Evolutionary conservation across 495 filamentous ascomycete species (phyloP).

Genomic region (Podospora comata): DNA sequence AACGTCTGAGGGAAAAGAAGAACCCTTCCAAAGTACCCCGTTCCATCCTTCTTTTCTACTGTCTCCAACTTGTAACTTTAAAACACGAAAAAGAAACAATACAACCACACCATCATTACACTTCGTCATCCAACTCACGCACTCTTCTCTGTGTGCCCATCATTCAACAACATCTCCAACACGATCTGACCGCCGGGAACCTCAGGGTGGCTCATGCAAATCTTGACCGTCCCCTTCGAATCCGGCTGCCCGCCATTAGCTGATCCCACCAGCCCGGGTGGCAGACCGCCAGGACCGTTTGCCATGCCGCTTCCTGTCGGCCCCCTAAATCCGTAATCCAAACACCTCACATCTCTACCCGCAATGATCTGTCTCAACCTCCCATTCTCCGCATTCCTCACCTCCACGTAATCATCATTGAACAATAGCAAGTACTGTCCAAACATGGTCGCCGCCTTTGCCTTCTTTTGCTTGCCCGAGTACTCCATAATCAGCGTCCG

Average conservation of each 20-base stretch:
- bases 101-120: background rate
- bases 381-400: conserved; percentile 94
- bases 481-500: conserved; percentile 96
- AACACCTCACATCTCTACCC: conserved; percentile 76
- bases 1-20: background rate
- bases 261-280: conserved; percentile 6
- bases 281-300: conserved; percentile 4
- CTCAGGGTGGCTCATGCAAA: conserved; percentile 93
- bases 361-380: conserved; percentile 90
- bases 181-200: conserved; percentile 76
- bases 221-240: conserved; percentile 70
- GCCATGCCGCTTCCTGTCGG: conserved; percentile 40
- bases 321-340: conserved; percentile 77
- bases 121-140: background rate
- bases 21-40: background rate
- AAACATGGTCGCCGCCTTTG: conserved; percentile 69
- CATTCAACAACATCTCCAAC: conserved; percentile 88
- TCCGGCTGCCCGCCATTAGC: conserved; percentile 26
- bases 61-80: background rate
- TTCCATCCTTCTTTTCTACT: background rate
- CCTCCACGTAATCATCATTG: conserved; percentile 87
- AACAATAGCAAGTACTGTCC: conserved; percentile 80
- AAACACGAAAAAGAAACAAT: background rate
- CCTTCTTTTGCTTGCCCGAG: conserved; percentile 82
- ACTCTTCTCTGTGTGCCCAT: conserved; percentile 76